phyloP scores from a whole-genome alignment of 192 early-diverging fungal species.

The Coemansia brasiliensis region DNA sequence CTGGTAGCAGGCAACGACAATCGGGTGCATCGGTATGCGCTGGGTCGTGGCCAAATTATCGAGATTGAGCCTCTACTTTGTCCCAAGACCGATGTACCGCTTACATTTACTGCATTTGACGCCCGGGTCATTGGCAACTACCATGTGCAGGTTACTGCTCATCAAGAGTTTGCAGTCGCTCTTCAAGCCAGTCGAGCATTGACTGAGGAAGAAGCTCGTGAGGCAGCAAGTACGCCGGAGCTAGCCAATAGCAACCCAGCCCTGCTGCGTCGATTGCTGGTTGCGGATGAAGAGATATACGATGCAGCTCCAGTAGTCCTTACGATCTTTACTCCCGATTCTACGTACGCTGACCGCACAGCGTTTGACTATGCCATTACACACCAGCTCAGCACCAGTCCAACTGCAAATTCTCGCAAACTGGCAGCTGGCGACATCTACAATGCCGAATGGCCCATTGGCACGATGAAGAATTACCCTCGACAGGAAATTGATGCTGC shows the following conservation, averaged over 20 bases:
- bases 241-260: background rate
- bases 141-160: conserved; percentile 49
- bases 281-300: conserved; percentile 51
- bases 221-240: background rate
- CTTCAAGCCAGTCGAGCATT: conserved; percentile 39
- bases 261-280: conserved; percentile 21
- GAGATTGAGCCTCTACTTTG: conserved; percentile 46
- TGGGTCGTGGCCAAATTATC: conserved; percentile 39
- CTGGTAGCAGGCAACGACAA: conserved; percentile 52
- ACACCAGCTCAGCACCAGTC: conserved; percentile 8
- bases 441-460: conserved; percentile 38
- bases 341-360: conserved; percentile 27
- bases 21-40: conserved; percentile 45
- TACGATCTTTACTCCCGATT: conserved; percentile 43
- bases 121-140: conserved; percentile 42
- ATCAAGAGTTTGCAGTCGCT: conserved; percentile 52
- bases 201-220: conserved; percentile 4
- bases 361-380: conserved; percentile 35
- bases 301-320: conserved; percentile 46
- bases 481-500: background rate
- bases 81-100: conserved; percentile 28
- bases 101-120: conserved; percentile 48
- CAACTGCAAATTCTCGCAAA: background rate
- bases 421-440: conserved; percentile 38
- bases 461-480: conserved; percentile 15